Percentiles rank a stretch among this genome's conserved stretches.
These are phyloP conservation scores for Phylloporus sp. DNA, from an alignment of 1,284 basidiomycete genomes.

Conservation along the genomic window DNA sequence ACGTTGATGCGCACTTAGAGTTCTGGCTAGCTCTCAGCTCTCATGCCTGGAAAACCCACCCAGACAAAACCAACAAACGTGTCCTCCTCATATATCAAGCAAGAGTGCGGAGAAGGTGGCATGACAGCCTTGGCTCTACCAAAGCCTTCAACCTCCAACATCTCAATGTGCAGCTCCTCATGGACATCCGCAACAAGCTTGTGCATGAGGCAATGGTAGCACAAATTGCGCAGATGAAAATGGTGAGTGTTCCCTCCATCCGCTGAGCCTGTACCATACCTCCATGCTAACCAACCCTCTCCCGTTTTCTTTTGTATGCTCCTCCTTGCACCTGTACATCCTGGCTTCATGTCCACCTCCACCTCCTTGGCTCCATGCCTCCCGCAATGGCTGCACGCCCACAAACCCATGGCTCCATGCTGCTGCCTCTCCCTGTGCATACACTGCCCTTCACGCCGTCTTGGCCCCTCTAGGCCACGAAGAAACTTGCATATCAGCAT, in stretches of 20 bases:
- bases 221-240: neutral
- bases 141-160: neutral
- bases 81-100: neutral
- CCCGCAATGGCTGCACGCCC: no score
- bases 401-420: no score
- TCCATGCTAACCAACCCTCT: neutral
- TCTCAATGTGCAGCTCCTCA: neutral
- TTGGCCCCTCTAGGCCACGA: neutral
- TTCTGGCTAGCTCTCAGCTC: neutral
- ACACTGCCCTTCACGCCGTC: neutral
- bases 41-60: neutral
- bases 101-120: neutral
- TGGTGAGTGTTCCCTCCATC: neutral
- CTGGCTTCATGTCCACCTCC: neutral
- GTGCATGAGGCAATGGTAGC: neutral
- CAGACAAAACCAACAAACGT: neutral
- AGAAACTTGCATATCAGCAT: neutral
- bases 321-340: neutral
- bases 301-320: neutral
- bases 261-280: no score
- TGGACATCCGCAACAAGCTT: neutral
- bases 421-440: no score
- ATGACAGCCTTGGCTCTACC: neutral
- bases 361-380: neutral
- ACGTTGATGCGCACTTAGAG: neutral